Percentiles rank a stretch among this genome's conserved stretches.
phyloP scores from a whole-genome alignment of 129 eudicot species.

The Apium graveolens region DNA sequence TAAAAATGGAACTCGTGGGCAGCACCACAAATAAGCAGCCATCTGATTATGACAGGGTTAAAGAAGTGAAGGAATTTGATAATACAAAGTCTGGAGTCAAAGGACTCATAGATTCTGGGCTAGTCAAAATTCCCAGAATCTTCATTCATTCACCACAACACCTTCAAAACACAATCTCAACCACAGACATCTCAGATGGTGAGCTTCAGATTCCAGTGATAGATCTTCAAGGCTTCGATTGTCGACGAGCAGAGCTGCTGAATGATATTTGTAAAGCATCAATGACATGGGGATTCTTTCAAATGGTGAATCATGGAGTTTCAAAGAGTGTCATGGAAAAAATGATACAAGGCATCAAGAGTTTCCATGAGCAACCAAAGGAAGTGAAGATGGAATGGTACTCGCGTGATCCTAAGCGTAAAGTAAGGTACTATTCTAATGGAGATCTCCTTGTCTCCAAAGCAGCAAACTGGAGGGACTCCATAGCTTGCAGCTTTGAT shows the following conservation, averaged over 20 bases:
- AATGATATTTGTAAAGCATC: constrained; percentile 32
- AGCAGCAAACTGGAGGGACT: constrained; percentile 56
- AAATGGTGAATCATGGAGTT: constrained; percentile 41
- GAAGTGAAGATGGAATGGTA: constrained; percentile 50
- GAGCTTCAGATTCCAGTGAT: constrained; percentile 25
- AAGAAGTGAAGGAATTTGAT: constrained; percentile 17
- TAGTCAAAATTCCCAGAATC: constrained; percentile 20
- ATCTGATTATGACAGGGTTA: constrained; percentile 12
- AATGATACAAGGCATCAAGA: constrained; percentile 26
- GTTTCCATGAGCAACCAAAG: constrained; percentile 46
- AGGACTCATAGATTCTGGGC: constrained; percentile 34
- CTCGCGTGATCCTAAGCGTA: constrained; percentile 29
- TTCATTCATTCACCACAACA: constrained; percentile 19
- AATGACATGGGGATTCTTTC: constrained; percentile 40
- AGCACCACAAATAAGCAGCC: neutral
- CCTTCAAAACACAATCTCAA: neutral
- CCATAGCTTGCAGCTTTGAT: constrained; percentile 23
- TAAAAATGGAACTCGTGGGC: neutral
- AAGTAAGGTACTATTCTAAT: constrained; percentile 35
- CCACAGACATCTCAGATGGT: neutral
- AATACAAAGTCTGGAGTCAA: constrained; percentile 34
- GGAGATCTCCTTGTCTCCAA: constrained; percentile 32
- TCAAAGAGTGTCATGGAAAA: constrained; percentile 24
- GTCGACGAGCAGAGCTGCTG: constrained; percentile 13
- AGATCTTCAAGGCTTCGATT: constrained; percentile 27